phyloP scores from a whole-genome alignment of 768 basidiomycete species.

The Naganishia vaughanmartiniae region DNA sequence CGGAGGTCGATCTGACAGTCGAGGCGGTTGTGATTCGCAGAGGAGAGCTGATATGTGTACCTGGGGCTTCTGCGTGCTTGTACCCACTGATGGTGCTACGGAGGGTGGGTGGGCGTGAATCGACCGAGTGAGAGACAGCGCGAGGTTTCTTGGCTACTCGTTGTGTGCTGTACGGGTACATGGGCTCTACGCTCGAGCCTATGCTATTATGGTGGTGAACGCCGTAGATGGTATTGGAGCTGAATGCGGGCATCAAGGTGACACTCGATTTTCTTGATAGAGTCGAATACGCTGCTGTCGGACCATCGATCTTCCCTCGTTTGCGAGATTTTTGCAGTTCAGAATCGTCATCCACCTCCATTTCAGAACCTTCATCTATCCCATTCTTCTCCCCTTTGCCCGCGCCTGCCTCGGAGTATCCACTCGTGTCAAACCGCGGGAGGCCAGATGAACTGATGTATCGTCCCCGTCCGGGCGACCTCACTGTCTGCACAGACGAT shows the following conservation, averaged over 20 bases:
- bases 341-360: slow-evolving; percentile 5
- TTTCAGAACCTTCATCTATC: not conserved
- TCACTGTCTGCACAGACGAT: slow-evolving; percentile 5
- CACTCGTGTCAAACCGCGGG: slow-evolving; percentile 16
- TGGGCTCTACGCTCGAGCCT: not conserved
- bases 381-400: not conserved
- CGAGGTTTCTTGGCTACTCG: slow-evolving; percentile 4
- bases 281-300: not conserved
- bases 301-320: not conserved
- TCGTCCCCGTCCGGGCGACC: slow-evolving; percentile 4
- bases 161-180: no score
- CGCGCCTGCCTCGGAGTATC: not conserved
- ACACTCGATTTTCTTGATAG: not conserved
- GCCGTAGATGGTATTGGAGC: slow-evolving; percentile 18
- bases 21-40: not conserved
- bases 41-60: not conserved
- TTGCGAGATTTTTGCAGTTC: slow-evolving; percentile 1
- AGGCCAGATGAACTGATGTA: slow-evolving; percentile 11
- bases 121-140: slow-evolving; percentile 14
- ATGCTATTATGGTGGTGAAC: not conserved
- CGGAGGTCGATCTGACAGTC: not conserved
- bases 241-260: slow-evolving; percentile 7
- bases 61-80: not conserved
- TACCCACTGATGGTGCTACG: slow-evolving; percentile 12
- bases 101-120: not conserved